phyloP scores from a whole-genome alignment of 345 rosid species.

The Salix brachista region DNA sequence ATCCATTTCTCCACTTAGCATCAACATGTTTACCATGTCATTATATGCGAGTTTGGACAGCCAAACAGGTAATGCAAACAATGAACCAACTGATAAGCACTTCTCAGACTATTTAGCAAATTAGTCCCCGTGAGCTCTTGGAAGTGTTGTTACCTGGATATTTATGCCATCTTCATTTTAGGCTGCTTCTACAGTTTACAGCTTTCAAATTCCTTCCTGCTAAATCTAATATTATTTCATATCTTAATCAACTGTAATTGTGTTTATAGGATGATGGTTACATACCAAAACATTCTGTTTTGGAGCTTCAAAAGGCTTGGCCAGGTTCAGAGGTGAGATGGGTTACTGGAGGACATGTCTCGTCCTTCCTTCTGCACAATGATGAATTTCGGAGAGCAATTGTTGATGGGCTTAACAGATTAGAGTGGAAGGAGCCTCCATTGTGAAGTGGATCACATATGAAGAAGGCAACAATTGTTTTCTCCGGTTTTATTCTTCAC shows the following conservation, averaged over 20 bases:
- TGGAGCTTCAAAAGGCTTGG: slow-evolving; percentile 98
- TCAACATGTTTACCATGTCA: background rate
- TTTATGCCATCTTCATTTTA: background rate
- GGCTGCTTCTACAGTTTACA: background rate
- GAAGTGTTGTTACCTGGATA: background rate
- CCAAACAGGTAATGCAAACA: background rate
- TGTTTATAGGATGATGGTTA: slow-evolving; percentile 85
- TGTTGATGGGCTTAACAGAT: slow-evolving; percentile 65
- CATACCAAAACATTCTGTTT: slow-evolving; percentile 87
- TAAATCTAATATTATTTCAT: background rate
- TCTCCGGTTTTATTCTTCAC: slow-evolving; percentile 6
- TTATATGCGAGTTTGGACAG: background rate
- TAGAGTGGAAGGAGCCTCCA: slow-evolving; percentile 76
- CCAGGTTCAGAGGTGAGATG: slow-evolving; percentile 99
- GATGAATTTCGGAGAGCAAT: slow-evolving; percentile 82
- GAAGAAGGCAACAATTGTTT: slow-evolving; percentile 3
- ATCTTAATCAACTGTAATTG: background rate
- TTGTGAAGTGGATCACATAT: slow-evolving; percentile 26
- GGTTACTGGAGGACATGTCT: slow-evolving; percentile 97
- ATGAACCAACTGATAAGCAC: background rate
- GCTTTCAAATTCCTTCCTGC: background rate
- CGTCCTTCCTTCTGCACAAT: slow-evolving; percentile 78
- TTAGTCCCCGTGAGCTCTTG: background rate
- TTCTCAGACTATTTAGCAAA: background rate
- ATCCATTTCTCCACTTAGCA: background rate